Evolutionary conservation across 192 early-diverging fungal species (phyloP), one percentile per base, ranked within the genome.

Genomic region (Gigaspora rosea): DNA sequence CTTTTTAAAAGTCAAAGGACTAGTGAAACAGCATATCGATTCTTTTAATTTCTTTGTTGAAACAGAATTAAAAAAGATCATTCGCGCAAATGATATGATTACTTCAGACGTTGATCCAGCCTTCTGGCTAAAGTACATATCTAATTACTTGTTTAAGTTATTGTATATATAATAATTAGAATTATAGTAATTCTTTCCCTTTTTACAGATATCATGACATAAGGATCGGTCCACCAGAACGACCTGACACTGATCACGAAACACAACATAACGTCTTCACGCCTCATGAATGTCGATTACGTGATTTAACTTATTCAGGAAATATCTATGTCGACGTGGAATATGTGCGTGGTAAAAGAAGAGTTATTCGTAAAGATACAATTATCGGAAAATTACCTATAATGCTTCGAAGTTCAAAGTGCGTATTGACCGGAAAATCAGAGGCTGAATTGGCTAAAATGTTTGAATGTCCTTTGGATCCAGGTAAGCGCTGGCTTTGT

Each of bases 1-100:
- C 1, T 99, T 97, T 82, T 84, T 99, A 47, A 95, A 96, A 80
- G 94, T 96, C 41, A 97, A 97, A 78, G 98, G 98, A 73, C 89
- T 99, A 22, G 93, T 99, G 67, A 98, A 98, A 83, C 98, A 99
- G 82, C 98, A 99, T 82, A 91, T 98, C 75, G 98, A 99, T 83
- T 99, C 98, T 9, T 99, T 97, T 85, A 97, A 99, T 86, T 98
- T 97, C 82, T 99, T 98, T 87, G 88, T 99, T 73, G 92, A 98
- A 77, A 92, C 93, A 7, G 98, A 96, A 67, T 83, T 99, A 71
- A 92, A 95, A 82, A 93, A 96, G 78, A 99, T 99, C 73, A 89
- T 99, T 73, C 85, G 91, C 79, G 94, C 97, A 10, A 99, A 97
- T 83, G 89, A 92, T 78, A 90, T 89, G 73, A 91, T 99, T 32